phyloP scores from a whole-genome alignment of 2,329 filamentous ascomycete species.

The Nigrospora oryzae region DNA sequence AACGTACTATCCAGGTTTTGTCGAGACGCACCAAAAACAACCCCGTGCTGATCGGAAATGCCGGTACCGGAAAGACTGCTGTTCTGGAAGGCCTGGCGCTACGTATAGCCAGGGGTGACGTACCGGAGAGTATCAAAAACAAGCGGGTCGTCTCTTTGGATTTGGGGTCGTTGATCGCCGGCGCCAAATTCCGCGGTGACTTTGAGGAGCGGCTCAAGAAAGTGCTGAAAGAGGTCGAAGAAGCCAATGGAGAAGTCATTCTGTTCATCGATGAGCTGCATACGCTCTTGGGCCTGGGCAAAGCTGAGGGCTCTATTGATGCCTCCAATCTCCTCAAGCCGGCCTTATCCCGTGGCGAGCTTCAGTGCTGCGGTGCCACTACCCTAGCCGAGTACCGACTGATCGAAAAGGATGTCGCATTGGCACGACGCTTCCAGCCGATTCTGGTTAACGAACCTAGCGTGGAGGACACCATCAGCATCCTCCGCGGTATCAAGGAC shows the following conservation, averaged over 20 bases:
- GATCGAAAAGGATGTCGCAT: constrained; percentile 92
- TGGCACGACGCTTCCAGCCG: constrained; percentile 88
- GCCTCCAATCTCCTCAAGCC: constrained; percentile 93
- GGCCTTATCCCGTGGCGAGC: constrained; percentile 80
- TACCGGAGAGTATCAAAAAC: constrained; percentile 92
- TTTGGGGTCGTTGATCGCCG: constrained; percentile 85
- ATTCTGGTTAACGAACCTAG: constrained; percentile 88
- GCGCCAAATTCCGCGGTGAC: constrained; percentile 90
- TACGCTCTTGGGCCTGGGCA: constrained; percentile 82
- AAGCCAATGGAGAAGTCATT: constrained; percentile 82
- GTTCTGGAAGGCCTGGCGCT: constrained; percentile 85
- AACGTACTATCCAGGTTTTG: constrained; percentile 87
- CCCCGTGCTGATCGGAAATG: constrained; percentile 84
- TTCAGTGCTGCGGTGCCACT: constrained; percentile 93
- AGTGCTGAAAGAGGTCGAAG: constrained; percentile 83
- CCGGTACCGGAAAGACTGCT: constrained; percentile 90
- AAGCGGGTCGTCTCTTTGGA: constrained; percentile 85
- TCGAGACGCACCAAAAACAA: constrained; percentile 94
- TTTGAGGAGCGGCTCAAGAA: constrained; percentile 92
- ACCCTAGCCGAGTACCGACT: constrained; percentile 85
- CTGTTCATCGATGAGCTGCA: constrained; percentile 95
- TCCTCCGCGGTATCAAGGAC: constrained; percentile 92
- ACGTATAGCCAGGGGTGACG: constrained; percentile 83
- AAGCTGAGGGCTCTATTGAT: constrained; percentile 93
- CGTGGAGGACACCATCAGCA: constrained; percentile 89